Percentiles rank a stretch among this genome's conserved stretches.
These are phyloP conservation scores for Xylariaceae sp. DNA, from an alignment of 2,329 filamentous ascomycete species.

Conservation along the genomic window DNA sequence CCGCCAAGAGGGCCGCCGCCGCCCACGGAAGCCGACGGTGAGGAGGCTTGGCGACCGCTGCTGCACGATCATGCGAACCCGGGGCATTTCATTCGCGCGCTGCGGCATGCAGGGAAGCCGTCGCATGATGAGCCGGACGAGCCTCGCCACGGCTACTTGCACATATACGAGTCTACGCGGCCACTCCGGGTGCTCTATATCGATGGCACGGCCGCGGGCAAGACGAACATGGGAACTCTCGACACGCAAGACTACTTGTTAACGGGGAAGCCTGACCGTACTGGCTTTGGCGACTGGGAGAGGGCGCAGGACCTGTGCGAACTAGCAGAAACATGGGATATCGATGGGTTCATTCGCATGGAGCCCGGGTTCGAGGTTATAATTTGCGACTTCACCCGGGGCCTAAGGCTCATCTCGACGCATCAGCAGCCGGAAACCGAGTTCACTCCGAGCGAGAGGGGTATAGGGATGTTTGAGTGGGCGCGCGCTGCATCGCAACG, in stretches of 20 bases:
- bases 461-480: constrained; percentile 31
- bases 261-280: constrained; percentile 31
- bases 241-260: constrained; percentile 64
- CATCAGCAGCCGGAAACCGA: constrained; percentile 20
- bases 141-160: constrained; percentile 53
- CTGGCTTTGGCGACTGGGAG: constrained; percentile 38
- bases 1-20: constrained; percentile 2
- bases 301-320: constrained; percentile 42
- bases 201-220: constrained; percentile 67
- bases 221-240: constrained; percentile 60
- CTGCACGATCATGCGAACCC: neutral
- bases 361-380: constrained; percentile 7
- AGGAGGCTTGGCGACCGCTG: neutral
- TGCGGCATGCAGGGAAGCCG: constrained; percentile 2
- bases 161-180: constrained; percentile 58
- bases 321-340: neutral
- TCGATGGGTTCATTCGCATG: constrained; percentile 5
- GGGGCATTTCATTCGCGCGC: neutral
- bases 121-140: neutral
- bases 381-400: constrained; percentile 38
- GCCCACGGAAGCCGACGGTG: neutral
- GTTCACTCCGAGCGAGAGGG: neutral
- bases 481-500: constrained; percentile 37
- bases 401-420: constrained; percentile 33
- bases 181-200: constrained; percentile 61